A percentile compares a stretch with the other conserved stretches of the same genome.
Evolutionary conservation across 495 filamentous ascomycete genomes (phyloP).

Genomic region (Cercophora samala): DNA sequence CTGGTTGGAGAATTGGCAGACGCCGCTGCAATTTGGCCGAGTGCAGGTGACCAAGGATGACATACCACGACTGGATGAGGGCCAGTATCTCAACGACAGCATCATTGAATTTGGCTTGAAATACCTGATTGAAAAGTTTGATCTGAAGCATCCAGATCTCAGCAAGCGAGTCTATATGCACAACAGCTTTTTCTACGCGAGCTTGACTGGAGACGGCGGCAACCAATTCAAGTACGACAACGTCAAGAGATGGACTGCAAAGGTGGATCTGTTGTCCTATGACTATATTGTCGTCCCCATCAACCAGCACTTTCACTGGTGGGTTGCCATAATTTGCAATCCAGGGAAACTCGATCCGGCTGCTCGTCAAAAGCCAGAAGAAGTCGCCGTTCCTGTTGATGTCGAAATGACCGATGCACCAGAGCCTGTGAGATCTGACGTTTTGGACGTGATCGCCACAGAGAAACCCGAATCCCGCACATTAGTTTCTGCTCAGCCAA

Average conservation of each 20-base stretch:
- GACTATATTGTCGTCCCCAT: slow-evolving; percentile 92
- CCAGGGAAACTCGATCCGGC: slow-evolving; percentile 53
- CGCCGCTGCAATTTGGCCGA: slow-evolving; percentile 67
- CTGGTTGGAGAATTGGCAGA: slow-evolving; percentile 47
- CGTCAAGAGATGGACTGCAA: slow-evolving; percentile 85
- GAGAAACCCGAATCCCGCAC: slow-evolving; percentile 9
- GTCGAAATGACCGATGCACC: slow-evolving; percentile 24
- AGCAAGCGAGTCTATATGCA: slow-evolving; percentile 75
- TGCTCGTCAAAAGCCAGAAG: neutral
- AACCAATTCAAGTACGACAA: slow-evolving; percentile 69
- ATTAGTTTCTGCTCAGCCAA: neutral
- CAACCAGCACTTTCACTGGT: slow-evolving; percentile 87
- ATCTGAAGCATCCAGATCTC: slow-evolving; percentile 52
- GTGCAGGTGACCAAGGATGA: slow-evolving; percentile 75
- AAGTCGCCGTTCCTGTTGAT: slow-evolving; percentile 10
- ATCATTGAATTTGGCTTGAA: slow-evolving; percentile 82
- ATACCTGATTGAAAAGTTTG: slow-evolving; percentile 64
- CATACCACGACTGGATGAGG: slow-evolving; percentile 73
- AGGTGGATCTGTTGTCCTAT: slow-evolving; percentile 77
- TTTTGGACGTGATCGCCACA: slow-evolving; percentile 20
- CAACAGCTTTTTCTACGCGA: slow-evolving; percentile 87
- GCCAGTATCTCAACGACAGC: slow-evolving; percentile 90
- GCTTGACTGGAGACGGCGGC: slow-evolving; percentile 55
- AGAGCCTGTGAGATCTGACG: slow-evolving; percentile 27
- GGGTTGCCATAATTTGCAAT: slow-evolving; percentile 94